Evolutionary conservation across 1,139 yeast genomes (phyloP).

Genomic region (Geotrichum phurueaensis): DNA sequence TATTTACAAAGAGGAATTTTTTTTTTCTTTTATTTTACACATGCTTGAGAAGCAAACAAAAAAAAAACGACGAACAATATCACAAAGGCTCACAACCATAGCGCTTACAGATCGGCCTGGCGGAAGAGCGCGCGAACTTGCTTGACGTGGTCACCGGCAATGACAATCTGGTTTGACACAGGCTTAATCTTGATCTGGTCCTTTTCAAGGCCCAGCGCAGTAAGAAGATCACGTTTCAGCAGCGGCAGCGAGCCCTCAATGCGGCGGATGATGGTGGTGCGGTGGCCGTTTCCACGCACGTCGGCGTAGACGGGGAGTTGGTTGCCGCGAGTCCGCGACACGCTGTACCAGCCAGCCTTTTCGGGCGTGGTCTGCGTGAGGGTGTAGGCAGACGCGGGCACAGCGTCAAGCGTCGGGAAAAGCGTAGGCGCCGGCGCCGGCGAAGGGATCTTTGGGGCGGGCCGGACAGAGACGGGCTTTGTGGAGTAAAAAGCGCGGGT

Average conservation of each 20-base stretch:
- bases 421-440: conserved; percentile 11
- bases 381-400: conserved; percentile 8
- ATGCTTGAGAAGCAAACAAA: background rate
- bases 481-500: conserved; percentile 10
- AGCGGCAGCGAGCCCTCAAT: conserved; percentile 32
- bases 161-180: conserved; percentile 31
- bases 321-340: conserved; percentile 32
- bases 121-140: conserved; percentile 10
- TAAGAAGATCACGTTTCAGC: conserved; percentile 30
- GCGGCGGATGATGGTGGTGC: conserved; percentile 33
- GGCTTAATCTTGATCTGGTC: conserved; percentile 32
- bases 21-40: background rate
- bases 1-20: background rate
- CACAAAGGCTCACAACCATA: background rate
- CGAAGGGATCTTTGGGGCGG: conserved; percentile 11
- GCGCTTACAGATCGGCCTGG: conserved; percentile 2
- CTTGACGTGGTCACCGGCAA: conserved; percentile 31
- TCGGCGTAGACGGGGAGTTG: conserved; percentile 36
- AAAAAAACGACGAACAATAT: background rate
- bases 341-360: conserved; percentile 29
- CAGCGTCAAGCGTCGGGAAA: conserved; percentile 16
- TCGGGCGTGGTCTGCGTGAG: conserved; percentile 2
- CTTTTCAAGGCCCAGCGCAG: conserved; percentile 26
- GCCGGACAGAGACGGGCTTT: conserved; percentile 1
- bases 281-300: conserved; percentile 31